Evolutionary conservation across 306 rosid genomes (phyloP), one percentile per base, ranked within the genome.

Genomic region (Pyrus betulifolia): DNA sequence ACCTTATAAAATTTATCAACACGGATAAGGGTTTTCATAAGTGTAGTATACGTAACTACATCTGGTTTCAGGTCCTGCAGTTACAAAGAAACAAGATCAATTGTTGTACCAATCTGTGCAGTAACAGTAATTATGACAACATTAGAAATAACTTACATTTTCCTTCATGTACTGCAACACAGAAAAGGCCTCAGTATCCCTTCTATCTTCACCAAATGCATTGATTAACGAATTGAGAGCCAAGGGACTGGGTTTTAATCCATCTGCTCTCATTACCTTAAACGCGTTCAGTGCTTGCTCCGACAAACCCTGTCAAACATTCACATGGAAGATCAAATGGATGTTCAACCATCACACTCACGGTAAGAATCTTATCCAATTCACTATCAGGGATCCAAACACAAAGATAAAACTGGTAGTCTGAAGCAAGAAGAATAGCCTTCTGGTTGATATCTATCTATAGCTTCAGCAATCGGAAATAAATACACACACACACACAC

Each of bases 11-110:
- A 87, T 86, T 91, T 94, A 28, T 87, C 97, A 27, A 87, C 97
- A 25, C 93, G 96, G 73, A 91, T 85, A 83, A 94, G 82, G 73
- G 94, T 86, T 89, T 94, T 91, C 96, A 93, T 93, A 30, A 93
- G 97, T 0, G 98, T 93, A n/a, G 98, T 93, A 79, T 88, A 93
- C n/a, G 98, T 89, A 49, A 93, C 85, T 61, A 93, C 98, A 80
- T 93, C 98, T 69, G 97, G 94, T 79, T 91, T 88, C 80, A 94
- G 70, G 42, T 72, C 87, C 97, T 93, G 96, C 87, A 81, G 76
- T 83, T 71, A 67, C 51, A 67, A 65, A 31, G 71, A 84, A 67
- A 78, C 77, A 80, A 78, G 46, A 59, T 45, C 59, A 75, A 22
- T 33, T 77, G 31, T 46, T 25, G 65, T 65, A 81, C 49, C 57